These are phyloP conservation scores for Termitomyces sp. DNA, from an alignment of 1,284 basidiomycete species.

Conservation along the genomic window DNA sequence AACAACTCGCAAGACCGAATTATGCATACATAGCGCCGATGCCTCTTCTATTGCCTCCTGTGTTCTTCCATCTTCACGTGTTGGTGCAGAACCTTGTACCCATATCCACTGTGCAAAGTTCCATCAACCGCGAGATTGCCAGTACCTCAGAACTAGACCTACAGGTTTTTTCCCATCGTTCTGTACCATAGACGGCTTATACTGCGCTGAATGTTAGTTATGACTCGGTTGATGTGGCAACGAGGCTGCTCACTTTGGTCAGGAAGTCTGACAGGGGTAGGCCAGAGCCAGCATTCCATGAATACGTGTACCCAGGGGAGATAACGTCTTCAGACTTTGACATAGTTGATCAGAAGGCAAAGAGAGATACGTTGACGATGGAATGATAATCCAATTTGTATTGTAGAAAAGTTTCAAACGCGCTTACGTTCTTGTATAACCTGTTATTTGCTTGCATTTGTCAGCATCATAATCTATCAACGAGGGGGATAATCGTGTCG, in stretches of 20 bases:
- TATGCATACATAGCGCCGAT: constrained; percentile 36
- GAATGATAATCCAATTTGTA: neutral
- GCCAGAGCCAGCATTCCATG: constrained; percentile 36
- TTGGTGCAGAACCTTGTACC: constrained; percentile 37
- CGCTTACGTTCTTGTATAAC: neutral
- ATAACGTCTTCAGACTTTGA: constrained; percentile 27
- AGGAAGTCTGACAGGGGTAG: constrained; percentile 41
- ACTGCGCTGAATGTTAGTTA: constrained; percentile 32
- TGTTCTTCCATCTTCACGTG: constrained; percentile 21
- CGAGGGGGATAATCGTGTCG: too few species aligned
- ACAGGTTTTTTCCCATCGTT: constrained; percentile 72
- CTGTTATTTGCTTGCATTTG: constrained; percentile 10
- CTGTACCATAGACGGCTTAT: constrained; percentile 69
- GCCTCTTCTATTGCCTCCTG: constrained; percentile 45
- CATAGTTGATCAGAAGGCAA: constrained; percentile 8
- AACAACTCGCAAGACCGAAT: neutral
- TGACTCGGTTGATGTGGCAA: neutral
- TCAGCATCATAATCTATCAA: neutral
- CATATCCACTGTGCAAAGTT: constrained; percentile 55
- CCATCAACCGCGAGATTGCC: neutral
- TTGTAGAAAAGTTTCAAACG: neutral
- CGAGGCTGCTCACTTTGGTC: constrained; percentile 32
- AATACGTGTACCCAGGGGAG: constrained; percentile 34
- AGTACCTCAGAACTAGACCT: constrained; percentile 18
- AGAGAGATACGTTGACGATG: neutral